Conservation (phyloP, 164 flowering plant genomes). For the Chloranthus sessilifolius region DNA sequence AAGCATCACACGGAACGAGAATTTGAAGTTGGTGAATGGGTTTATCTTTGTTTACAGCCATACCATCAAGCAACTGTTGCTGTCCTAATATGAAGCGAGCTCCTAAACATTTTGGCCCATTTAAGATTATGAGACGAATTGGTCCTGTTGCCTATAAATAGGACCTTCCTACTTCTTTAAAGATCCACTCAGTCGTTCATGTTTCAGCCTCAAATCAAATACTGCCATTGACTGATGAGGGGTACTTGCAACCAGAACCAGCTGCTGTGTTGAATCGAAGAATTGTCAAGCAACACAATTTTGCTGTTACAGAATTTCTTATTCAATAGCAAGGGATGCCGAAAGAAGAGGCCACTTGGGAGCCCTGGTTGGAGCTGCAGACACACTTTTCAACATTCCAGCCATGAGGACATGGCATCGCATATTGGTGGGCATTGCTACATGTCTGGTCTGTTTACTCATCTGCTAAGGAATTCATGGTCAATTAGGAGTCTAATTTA, state of each 20-base stretch:
- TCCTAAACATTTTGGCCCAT: slow-evolving; percentile 4
- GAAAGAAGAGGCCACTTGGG: background rate
- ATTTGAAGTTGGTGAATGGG: slow-evolving; percentile 3
- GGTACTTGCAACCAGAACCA: background rate
- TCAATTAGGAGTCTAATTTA: too few relatives aligned
- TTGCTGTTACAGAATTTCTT: background rate
- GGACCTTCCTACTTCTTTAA: background rate
- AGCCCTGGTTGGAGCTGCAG: background rate
- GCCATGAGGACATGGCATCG: slow-evolving; percentile 2
- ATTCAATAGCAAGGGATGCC: background rate
- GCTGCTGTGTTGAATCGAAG: background rate
- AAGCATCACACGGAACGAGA: background rate
- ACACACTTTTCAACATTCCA: background rate
- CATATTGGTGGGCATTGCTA: too few relatives aligned
- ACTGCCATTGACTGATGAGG: background rate
- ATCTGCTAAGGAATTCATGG: too few relatives aligned
- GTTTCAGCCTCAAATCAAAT: background rate
- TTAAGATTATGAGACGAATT: background rate
- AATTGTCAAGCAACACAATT: background rate
- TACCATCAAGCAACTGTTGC: background rate
- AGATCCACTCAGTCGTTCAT: slow-evolving; percentile 8
- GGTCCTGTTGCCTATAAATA: slow-evolving; percentile 7
- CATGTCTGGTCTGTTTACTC: too few relatives aligned
- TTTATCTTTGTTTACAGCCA: slow-evolving; percentile 2
- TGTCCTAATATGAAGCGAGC: background rate